Evolutionary conservation across 2,329 filamentous ascomycete species (phyloP), one percentile per base, ranked within the genome.

Genomic region (Phyllosticta capitalensis): DNA sequence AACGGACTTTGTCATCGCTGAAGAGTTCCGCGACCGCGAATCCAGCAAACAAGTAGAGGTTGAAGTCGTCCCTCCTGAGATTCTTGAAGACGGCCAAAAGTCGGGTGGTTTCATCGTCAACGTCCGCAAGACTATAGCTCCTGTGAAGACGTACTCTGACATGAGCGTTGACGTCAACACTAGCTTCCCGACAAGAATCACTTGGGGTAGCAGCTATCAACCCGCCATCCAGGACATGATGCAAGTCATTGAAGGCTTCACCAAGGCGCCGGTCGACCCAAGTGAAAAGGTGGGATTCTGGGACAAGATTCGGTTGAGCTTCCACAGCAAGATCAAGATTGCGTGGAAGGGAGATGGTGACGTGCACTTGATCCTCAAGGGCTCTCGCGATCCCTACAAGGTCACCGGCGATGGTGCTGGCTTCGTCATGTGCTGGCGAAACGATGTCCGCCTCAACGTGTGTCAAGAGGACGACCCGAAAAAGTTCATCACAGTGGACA

Each of bases 201-300:
- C 92, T 0, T 99, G 94, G 95, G 92, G 92, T 7, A 92, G 94
- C 52, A 96, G 92, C 1, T 99, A 97, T 68, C 95, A 99, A 69
- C 94, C 95, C 26, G 92, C 92, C 1, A 92, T 99, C 54, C 94
- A 99, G 72, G 95, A 99, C 69, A 96, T 97, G 88, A 99, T 99
- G 94, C 96, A 97, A 83, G 92, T 92, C 24, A 89, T 99, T 62
- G 94, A 99, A 74, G 92, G 89, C 2, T 97, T 99, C 71, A 96
- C 92, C 0, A 99, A 99, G 70, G 90, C 92, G 7, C 92, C 92
- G 63, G 80, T 96, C 26, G 95, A 99, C 71, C 88, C 89, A 1
- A 97, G 94, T 0, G 95, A 99, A 64, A 83, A 88, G 59, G 90
- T 95, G 53, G 94, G 94, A 2, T 99, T 99, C 76, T 99, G 94